Base-by-base conservation (phyloP, 2,329 filamentous ascomycete species). In the Aspergillus sergii region DNA sequence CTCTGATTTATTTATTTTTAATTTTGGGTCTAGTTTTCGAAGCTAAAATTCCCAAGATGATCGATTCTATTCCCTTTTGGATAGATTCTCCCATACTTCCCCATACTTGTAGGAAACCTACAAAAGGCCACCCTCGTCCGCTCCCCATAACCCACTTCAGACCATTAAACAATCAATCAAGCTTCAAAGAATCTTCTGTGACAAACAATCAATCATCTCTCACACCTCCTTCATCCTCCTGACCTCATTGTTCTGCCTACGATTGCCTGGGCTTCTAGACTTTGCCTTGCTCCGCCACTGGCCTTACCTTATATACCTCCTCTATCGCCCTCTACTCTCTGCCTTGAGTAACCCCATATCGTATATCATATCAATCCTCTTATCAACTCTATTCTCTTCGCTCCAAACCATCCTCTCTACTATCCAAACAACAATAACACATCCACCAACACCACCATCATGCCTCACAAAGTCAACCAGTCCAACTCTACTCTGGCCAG, bases 401-500 rank as follows among this genome's bases (percentile, higher is more conserved):
- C 28, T n/a, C 21, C 21, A 32, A 32, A 21, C 10, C 48, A 32
- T 32, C 48, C 16, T 34, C 46, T 57, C 34, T 45, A 23, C 51
- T 55, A 21, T 8, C 32, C 28, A 23, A 36, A 57, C 23, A 62
- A 45, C 53, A 55, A 62, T 8, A 9, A 41, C 39, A 41, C 39
- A 41, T 41, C 16, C 39, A 41, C 8, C 34, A 36, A 14, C 34
- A 36, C 36, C 36, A 41, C 34, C 65, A 73, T 41, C 57, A 76
- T 77, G 75, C 75, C 75, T 64, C 72, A 73, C 69, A 76, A 76
- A 68, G 68, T 72, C 68, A 76, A 75, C 69, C 70, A 76, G 62
- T 76, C 75, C 62, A 75, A 74, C 67, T 74, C 73, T 58, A 75
- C 73, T n/a, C 66, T 76, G 50, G 72, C 72, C 66, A 75, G 72